Evolutionary conservation across 257 asterid genomes (phyloP).

Genomic region (Ocimum tenuiflorum): DNA sequence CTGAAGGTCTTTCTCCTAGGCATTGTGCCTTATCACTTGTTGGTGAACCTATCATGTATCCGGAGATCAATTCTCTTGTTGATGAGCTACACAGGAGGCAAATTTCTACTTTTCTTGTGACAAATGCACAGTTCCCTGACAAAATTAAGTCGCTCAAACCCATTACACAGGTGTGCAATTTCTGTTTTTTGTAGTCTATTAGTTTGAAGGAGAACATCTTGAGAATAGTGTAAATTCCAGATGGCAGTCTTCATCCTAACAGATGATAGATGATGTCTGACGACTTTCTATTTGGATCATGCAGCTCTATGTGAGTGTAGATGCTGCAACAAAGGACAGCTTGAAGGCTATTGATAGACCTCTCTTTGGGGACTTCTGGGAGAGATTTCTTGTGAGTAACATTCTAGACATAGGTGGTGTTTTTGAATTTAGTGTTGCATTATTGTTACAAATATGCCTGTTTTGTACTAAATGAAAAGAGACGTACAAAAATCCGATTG

Average conservation of each 20-base stretch:
- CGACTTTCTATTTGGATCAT: slow-evolving; percentile 21
- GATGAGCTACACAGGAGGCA: slow-evolving; percentile 83
- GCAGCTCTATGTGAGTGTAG: slow-evolving; percentile 96
- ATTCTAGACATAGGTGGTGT: background rate
- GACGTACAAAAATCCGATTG: background rate
- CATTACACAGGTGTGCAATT: slow-evolving; percentile 66
- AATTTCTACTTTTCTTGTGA: slow-evolving; percentile 91
- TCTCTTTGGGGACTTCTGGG: slow-evolving; percentile 97
- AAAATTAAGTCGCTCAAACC: slow-evolving; percentile 64
- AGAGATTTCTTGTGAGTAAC: slow-evolving; percentile 74
- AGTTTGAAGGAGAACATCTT: background rate
- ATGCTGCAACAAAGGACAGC: slow-evolving; percentile 97
- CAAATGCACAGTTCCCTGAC: slow-evolving; percentile 98
- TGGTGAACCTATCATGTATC: slow-evolving; percentile 99
- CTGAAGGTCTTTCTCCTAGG: slow-evolving; percentile 92
- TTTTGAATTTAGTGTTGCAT: background rate
- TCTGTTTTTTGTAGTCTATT: slow-evolving; percentile 10
- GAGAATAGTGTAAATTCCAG: background rate
- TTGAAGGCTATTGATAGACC: slow-evolving; percentile 98
- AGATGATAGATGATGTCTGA: background rate
- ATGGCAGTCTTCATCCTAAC: background rate
- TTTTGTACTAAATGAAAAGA: background rate
- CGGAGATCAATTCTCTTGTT: slow-evolving; percentile 79
- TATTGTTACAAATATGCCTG: slow-evolving; percentile 3
- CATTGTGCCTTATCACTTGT: slow-evolving; percentile 98